A percentile compares a stretch with the other conserved stretches of the same genome.
These are phyloP conservation scores for Sicyos baderoa DNA, from an alignment of 306 rosid species.

Conservation along the genomic window DNA sequence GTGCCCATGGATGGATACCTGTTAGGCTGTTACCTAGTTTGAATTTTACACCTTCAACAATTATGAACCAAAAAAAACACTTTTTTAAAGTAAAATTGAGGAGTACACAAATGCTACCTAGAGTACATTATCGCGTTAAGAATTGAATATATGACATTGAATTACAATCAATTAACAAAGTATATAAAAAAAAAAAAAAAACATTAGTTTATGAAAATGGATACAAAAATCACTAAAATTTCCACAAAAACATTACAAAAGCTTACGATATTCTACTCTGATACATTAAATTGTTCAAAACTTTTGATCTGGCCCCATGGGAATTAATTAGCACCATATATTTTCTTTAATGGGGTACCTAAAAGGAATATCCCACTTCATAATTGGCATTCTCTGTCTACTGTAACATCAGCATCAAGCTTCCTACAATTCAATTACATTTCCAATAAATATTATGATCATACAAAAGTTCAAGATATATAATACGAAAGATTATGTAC, in stretches of 20 bases:
- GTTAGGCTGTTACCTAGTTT: too few relatives aligned
- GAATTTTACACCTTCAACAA: too few relatives aligned
- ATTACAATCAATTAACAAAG: too few relatives aligned
- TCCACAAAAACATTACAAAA: not conserved
- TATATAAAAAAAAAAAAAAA: too few relatives aligned
- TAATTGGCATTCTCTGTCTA: not conserved
- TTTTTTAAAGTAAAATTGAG: too few relatives aligned
- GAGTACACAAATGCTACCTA: too few relatives aligned
- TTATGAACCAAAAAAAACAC: too few relatives aligned
- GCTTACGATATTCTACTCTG: not conserved
- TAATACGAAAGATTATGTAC: not conserved
- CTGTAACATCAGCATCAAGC: constrained; percentile 9
- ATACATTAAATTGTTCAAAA: not conserved
- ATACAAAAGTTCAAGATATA: not conserved
- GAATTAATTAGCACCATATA: not conserved
- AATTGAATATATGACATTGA: too few relatives aligned
- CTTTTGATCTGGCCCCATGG: not conserved
- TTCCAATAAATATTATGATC: not conserved
- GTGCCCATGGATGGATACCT: too few relatives aligned
- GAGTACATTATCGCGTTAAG: too few relatives aligned
- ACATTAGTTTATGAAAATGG: too few relatives aligned
- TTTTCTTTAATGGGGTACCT: not conserved
- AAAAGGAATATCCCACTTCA: not conserved
- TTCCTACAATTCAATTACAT: not conserved
- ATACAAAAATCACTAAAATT: not conserved